Percentiles rank a stretch among this genome's conserved stretches.
Conservation (phyloP, 371 early-diverging fungal species). For the Mortierella sp. region DNA sequence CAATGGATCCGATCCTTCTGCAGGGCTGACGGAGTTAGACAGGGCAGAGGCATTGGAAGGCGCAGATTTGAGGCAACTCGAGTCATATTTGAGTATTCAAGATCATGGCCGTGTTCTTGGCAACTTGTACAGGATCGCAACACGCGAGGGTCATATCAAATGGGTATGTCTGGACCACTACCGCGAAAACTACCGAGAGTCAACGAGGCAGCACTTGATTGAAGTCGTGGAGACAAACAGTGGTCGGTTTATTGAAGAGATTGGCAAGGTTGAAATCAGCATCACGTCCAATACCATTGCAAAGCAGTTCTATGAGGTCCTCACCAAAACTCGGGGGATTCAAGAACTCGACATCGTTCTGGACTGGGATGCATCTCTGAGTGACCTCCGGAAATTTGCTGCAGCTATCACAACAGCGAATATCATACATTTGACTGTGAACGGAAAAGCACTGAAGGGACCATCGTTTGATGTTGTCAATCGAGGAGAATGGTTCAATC, state of each 20-base stretch:
- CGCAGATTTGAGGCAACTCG: neutral
- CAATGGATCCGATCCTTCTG: no score
- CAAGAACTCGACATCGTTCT: constrained; percentile 7
- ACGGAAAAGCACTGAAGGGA: neutral
- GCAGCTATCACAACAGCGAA: constrained; percentile 1
- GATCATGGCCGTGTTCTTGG: neutral
- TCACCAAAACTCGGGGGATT: neutral
- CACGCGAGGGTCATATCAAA: no score
- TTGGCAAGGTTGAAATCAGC: constrained; percentile 1
- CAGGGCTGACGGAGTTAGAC: no score
- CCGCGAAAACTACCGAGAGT: neutral
- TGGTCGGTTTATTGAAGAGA: neutral
- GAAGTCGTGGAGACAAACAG: neutral
- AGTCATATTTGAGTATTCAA: no score
- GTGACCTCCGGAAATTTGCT: constrained; percentile 10
- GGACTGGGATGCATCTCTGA: neutral
- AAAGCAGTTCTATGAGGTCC: constrained; percentile 6
- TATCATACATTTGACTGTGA: neutral
- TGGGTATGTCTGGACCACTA: no score
- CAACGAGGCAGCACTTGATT: neutral
- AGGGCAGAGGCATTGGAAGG: constrained; percentile 1
- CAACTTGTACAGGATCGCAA: no score
- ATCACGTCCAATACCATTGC: neutral
- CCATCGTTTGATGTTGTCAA: constrained; percentile 1
- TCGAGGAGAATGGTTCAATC: constrained; percentile 3